Evolutionary conservation across 1,139 yeast species (phyloP).

Genomic region (Starmera stellimalicola): DNA sequence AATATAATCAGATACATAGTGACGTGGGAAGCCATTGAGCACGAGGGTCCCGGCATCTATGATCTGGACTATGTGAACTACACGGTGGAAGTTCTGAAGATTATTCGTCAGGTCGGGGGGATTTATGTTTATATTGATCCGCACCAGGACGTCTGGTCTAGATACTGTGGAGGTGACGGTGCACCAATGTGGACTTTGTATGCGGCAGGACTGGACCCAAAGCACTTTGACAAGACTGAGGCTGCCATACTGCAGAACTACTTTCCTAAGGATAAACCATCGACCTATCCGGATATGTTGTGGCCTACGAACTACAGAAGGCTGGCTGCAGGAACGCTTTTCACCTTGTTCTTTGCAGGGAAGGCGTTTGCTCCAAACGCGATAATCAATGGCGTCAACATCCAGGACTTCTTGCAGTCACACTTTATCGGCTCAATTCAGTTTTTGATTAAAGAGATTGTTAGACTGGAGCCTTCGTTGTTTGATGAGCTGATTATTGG

Average conservation of each 20-base stretch:
- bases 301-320: constrained; percentile 88
- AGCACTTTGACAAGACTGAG: constrained; percentile 51
- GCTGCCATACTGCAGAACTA: constrained; percentile 69
- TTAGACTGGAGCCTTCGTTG: constrained; percentile 40
- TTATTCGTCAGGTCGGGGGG: constrained; percentile 58
- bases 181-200: constrained; percentile 95
- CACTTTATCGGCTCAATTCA: constrained; percentile 50
- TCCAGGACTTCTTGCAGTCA: constrained; percentile 67
- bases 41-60: constrained; percentile 75
- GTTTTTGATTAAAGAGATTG: constrained; percentile 44
- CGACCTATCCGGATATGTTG: constrained; percentile 69
- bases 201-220: constrained; percentile 87
- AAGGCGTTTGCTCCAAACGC: constrained; percentile 60
- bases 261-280: constrained; percentile 24
- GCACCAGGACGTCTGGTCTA: constrained; percentile 93
- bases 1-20: constrained; percentile 68
- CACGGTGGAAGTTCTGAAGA: constrained; percentile 50
- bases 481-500: constrained; percentile 53
- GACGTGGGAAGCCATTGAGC: constrained; percentile 93
- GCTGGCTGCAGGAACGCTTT: constrained; percentile 73
- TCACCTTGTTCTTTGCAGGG: constrained; percentile 81
- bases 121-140: constrained; percentile 78
- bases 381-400: constrained; percentile 56
- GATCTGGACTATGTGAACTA: constrained; percentile 72
- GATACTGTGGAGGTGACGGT: constrained; percentile 90